Evolutionary conservation across 495 filamentous ascomycete species (phyloP).

Genomic region (Clohesyomyces aquaticus): DNA sequence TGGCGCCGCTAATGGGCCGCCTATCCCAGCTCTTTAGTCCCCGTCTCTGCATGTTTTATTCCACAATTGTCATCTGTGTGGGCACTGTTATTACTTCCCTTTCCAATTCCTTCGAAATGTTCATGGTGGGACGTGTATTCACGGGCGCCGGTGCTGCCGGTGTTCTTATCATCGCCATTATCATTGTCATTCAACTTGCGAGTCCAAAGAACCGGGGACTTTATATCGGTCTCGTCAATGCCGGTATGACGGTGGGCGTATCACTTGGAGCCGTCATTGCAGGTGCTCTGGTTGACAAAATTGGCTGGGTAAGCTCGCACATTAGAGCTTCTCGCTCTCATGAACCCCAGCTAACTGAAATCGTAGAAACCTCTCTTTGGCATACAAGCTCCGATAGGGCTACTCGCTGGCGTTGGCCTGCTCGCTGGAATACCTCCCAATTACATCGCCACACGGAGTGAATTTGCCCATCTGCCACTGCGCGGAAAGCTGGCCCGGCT

Average conservation of each 20-base stretch:
- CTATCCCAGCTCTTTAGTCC: conserved; percentile 70
- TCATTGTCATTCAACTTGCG: conserved; percentile 70
- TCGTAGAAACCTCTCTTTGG: conserved; percentile 68
- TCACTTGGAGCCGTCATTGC: conserved; percentile 71
- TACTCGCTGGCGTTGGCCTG: conserved; percentile 61
- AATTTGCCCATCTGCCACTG: conserved; percentile 41
- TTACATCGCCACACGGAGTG: conserved; percentile 30
- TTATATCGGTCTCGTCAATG: conserved; percentile 68
- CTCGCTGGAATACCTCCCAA: conserved; percentile 51
- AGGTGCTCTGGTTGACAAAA: conserved; percentile 61
- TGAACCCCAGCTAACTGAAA: conserved; percentile 7
- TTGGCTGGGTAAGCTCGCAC: conserved; percentile 67
- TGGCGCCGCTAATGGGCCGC: conserved; percentile 67
- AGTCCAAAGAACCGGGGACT: conserved; percentile 66
- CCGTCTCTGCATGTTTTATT: conserved; percentile 60
- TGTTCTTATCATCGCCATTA: conserved; percentile 66
- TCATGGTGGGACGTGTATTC: conserved; percentile 67
- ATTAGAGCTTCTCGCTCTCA: background rate
- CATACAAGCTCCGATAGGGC: conserved; percentile 62
- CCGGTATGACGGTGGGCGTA: conserved; percentile 70
- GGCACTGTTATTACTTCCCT: conserved; percentile 66
- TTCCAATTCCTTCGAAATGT: conserved; percentile 59
- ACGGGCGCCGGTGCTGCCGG: conserved; percentile 69
- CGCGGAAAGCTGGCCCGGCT: conserved; percentile 59
- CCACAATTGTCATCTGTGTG: conserved; percentile 59